Evolutionary conservation across 306 rosid genomes (phyloP), one percentile per base, ranked within the genome.

Genomic region (Cucumis cinereus): DNA sequence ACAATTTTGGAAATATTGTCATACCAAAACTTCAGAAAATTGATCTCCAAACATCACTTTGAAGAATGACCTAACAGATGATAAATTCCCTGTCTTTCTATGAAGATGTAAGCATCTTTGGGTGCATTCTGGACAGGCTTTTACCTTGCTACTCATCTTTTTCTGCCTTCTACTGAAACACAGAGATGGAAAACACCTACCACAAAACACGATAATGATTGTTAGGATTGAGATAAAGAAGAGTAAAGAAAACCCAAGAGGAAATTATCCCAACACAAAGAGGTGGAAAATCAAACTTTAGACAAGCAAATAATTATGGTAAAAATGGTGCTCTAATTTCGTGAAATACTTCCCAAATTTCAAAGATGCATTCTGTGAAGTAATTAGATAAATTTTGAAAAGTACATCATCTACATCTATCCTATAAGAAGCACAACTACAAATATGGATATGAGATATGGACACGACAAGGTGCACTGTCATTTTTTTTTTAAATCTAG

Each of bases 1-100:
- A n/a, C 63, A 19, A 36, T 54, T 36, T 73, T 2, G 50, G 15
- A n/a, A 28, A 28, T 23, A 56, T 23, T 56, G 68, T 74, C 77
- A 26, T 85, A 91, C 94, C 88, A 91, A 36, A 71, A 81, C 62
- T 33, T 36, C 59, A 3, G 88, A 79, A 56, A 84, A 79, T 33
- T 38, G 57, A 50, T 72, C 77, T 11, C 82, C 87, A 53, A 82
- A 12, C 82, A 91, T 80, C 82, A 89, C 30, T 90, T 88, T 89
- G 89, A 89, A 86, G 84, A 91, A 91, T 22, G 91, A 85, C 38
- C 45, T 60, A 17, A 43, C 80, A 6, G 23, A 36, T 49, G 84
- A 50, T 8, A 77, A 74, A 0, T 33, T 80, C 67, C 50, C 79
- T 71, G 77, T 67, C 70, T 70, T 82, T 78, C 73, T 56, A 71